Evolutionary conservation across 192 early-diverging fungal genomes (phyloP).

Genomic region (Dispira parvispora): DNA sequence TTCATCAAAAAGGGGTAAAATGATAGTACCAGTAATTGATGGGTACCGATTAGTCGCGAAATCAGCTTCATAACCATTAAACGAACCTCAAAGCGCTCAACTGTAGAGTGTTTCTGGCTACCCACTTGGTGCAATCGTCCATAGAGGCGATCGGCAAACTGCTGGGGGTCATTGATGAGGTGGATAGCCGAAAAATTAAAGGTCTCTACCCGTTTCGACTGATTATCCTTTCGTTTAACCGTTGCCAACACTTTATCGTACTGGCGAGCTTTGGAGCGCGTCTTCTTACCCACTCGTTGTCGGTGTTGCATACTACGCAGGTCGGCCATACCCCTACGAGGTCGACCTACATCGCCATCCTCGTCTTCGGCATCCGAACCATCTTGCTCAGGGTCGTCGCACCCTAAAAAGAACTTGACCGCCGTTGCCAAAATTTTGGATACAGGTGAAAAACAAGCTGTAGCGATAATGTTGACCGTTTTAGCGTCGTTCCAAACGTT

Average conservation of each 20-base stretch:
- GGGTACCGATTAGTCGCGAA: slow-evolving; percentile 85
- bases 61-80: slow-evolving; percentile 87
- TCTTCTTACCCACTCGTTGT: slow-evolving; percentile 72
- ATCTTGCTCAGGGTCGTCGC: slow-evolving; percentile 53
- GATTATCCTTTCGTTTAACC: slow-evolving; percentile 42
- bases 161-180: slow-evolving; percentile 91
- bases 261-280: slow-evolving; percentile 52
- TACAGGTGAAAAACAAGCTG: slow-evolving; percentile 84
- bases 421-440: slow-evolving; percentile 88
- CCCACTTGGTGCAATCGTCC: slow-evolving; percentile 43
- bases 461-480: slow-evolving; percentile 95
- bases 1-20: slow-evolving; percentile 88
- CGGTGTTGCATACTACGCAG: slow-evolving; percentile 62
- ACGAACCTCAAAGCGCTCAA: slow-evolving; percentile 80
- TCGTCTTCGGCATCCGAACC: slow-evolving; percentile 41
- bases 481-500: slow-evolving; percentile 97
- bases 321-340: slow-evolving; percentile 25
- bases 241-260: slow-evolving; percentile 63
- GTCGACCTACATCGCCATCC: slow-evolving; percentile 3
- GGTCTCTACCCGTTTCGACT: slow-evolving; percentile 42
- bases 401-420: slow-evolving; percentile 85
- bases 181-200: slow-evolving; percentile 93
- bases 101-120: slow-evolving; percentile 32
- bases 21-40: slow-evolving; percentile 78
- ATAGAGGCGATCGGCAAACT: slow-evolving; percentile 94